These are phyloP conservation scores for Solanum corneliomulleri DNA, from an alignment of 257 asterid genomes.

Conservation along the genomic window DNA sequence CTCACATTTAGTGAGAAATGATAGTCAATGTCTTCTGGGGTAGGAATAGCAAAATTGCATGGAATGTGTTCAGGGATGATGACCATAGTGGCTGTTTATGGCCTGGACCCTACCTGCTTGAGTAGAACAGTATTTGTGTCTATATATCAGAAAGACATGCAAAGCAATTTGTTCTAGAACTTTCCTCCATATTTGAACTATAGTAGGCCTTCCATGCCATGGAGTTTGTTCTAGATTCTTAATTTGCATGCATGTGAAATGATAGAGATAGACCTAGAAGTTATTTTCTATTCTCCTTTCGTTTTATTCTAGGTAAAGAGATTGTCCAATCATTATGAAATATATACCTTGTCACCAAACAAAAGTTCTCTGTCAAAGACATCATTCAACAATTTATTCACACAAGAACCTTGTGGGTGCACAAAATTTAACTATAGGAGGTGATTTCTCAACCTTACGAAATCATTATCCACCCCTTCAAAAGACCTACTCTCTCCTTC, in stretches of 20 bases:
- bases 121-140: background rate
- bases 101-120: background rate
- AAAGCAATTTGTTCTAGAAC: background rate
- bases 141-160: background rate
- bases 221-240: background rate
- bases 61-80: background rate
- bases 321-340: background rate
- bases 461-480: background rate
- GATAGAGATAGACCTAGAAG: background rate
- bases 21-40: background rate
- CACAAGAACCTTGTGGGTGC: background rate
- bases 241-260: background rate
- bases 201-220: background rate
- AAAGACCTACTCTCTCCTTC: background rate
- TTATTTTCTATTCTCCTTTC: background rate
- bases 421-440: background rate
- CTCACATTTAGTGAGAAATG: background rate
- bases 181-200: background rate
- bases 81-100: background rate
- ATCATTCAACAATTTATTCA: background rate
- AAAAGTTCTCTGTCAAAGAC: background rate
- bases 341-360: background rate
- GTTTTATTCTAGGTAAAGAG: background rate
- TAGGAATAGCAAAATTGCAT: background rate
- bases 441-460: background rate